Evolutionary conservation across 1,284 basidiomycete species (phyloP), one percentile per base, ranked within the genome.

Genomic region (Puccinia novopanici): DNA sequence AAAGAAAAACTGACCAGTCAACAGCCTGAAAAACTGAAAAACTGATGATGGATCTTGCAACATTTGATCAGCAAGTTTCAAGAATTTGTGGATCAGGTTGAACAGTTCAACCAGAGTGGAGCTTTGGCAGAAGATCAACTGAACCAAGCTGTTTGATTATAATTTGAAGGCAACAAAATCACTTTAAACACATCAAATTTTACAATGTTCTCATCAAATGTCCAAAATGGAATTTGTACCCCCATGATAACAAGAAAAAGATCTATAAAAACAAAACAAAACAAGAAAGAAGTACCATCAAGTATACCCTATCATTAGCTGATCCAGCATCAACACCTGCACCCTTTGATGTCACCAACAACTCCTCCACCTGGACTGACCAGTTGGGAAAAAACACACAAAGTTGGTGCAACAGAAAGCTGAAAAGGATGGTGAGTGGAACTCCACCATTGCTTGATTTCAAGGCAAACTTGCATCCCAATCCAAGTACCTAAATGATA

Each of bases 31-130:
- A 27, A n/a, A n/a, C n/a, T n/a, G n/a, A n/a, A n/a, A n/a, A 30
- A n/a, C 19, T 40, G 59, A 10, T 75, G 74, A 59, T 57, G 42
- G 12, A 12, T 19, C 3, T 24, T 75, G 8, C 55, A 75, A 19
- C 22, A 75, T 22, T 1, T 40, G 3, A 48, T 75, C 24, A 65
- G 24, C 50, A 75, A 75, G 19, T 65, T 75, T 65, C 17, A 24
- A 42, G 59, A 24, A 13, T 65, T 6, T 63, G 57, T 75, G 0
- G 15, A 27, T 13, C 74, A 75, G 45, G 45, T 75, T 15, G 40
- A 75, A n/a, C 22, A 50, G 22, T 24, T 75, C 15, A 61, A 65
- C n/a, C 37, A 65, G 34, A 63, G 57, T 34, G 59, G 74, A 27
- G 59, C 45, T 24, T 34, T n/a, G 5, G 2, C 40, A 13, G 37